phyloP scores from a whole-genome alignment of 2,329 filamentous ascomycete species.

The Fusarium avenaceum region DNA sequence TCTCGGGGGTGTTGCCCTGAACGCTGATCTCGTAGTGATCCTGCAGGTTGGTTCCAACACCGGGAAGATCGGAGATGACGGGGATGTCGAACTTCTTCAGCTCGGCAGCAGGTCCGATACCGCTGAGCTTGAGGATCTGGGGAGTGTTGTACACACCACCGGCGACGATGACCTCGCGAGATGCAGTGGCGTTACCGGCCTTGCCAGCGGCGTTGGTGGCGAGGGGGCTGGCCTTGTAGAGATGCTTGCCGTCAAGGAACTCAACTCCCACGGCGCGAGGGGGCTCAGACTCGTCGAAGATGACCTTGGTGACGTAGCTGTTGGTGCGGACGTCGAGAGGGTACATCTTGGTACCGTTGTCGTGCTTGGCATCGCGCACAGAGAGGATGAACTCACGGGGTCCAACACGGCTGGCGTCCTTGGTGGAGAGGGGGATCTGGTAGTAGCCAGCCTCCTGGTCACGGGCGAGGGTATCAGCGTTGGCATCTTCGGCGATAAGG shows the following conservation, averaged over 20 bases:
- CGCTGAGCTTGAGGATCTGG: constrained; percentile 65
- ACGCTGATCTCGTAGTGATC: constrained; percentile 63
- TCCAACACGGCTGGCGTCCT: constrained; percentile 64
- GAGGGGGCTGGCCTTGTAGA: constrained; percentile 42
- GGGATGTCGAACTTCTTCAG: constrained; percentile 61
- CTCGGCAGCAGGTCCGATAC: constrained; percentile 60
- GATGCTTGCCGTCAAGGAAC: constrained; percentile 48
- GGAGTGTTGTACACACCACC: constrained; percentile 66
- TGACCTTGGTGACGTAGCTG: constrained; percentile 54
- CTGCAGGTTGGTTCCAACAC: constrained; percentile 70
- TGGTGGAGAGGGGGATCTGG: constrained; percentile 70
- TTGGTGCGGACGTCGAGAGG: constrained; percentile 44
- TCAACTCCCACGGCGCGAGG: constrained; percentile 53
- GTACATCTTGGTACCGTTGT: constrained; percentile 39
- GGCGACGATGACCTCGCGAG: constrained; percentile 63
- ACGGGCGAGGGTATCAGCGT: constrained; percentile 38
- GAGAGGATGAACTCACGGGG: constrained; percentile 67
- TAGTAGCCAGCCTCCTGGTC: constrained; percentile 57
- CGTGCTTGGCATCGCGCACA: constrained; percentile 35
- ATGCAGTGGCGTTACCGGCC: constrained; percentile 44
- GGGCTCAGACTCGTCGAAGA: constrained; percentile 52
- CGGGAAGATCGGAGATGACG: constrained; percentile 62
- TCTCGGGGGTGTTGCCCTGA: constrained; percentile 44
- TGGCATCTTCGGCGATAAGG: constrained; percentile 37
- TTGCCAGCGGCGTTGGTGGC: constrained; percentile 24